A percentile compares a stretch with the other conserved stretches of the same genome.
Evolutionary conservation across 1,284 basidiomycete genomes (phyloP).

Genomic region (Ustilago curta): DNA sequence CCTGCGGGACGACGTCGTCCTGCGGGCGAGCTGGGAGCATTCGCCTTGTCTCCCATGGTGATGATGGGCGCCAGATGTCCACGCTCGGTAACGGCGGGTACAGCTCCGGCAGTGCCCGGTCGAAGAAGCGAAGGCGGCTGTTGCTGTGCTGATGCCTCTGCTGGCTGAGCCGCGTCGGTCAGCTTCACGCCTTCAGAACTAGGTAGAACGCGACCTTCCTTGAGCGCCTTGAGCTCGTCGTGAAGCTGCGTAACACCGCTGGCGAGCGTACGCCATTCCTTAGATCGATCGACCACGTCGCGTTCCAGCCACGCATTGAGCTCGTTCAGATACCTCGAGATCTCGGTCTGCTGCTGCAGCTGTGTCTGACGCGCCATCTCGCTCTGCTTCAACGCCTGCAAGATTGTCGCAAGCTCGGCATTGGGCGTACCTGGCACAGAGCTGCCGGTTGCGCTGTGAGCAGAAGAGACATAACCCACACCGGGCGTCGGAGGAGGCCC

Average conservation of each 20-base stretch:
- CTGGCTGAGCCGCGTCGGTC: slow-evolving; percentile 6
- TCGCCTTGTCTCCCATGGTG: slow-evolving; percentile 27
- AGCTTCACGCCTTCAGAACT: neutral
- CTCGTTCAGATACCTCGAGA: slow-evolving; percentile 64
- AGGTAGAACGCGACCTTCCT: slow-evolving; percentile 24
- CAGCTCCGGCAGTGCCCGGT: slow-evolving; percentile 24
- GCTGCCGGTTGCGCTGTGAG: slow-evolving; percentile 14
- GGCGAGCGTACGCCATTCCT: slow-evolving; percentile 58
- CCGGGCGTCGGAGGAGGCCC: slow-evolving; percentile 39
- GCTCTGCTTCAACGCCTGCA: slow-evolving; percentile 55
- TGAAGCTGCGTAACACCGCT: slow-evolving; percentile 57
- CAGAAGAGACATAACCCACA: slow-evolving; percentile 24
- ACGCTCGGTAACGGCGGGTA: slow-evolving; percentile 23
- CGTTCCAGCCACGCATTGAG: slow-evolving; percentile 62
- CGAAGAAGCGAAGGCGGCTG: slow-evolving; percentile 24
- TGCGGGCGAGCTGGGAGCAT: slow-evolving; percentile 14
- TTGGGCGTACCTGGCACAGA: slow-evolving; percentile 21
- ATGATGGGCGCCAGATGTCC: slow-evolving; percentile 13
- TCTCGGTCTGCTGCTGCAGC: slow-evolving; percentile 58
- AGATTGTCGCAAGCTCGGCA: slow-evolving; percentile 46
- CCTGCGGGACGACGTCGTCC: slow-evolving; percentile 22
- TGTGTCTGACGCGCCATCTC: slow-evolving; percentile 56
- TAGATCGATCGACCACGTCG: slow-evolving; percentile 58
- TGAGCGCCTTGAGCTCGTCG: slow-evolving; percentile 55
- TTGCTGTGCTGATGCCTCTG: neutral